Evolutionary conservation across 305 asterid genomes (phyloP).

Genomic region (Lippia alba): DNA sequence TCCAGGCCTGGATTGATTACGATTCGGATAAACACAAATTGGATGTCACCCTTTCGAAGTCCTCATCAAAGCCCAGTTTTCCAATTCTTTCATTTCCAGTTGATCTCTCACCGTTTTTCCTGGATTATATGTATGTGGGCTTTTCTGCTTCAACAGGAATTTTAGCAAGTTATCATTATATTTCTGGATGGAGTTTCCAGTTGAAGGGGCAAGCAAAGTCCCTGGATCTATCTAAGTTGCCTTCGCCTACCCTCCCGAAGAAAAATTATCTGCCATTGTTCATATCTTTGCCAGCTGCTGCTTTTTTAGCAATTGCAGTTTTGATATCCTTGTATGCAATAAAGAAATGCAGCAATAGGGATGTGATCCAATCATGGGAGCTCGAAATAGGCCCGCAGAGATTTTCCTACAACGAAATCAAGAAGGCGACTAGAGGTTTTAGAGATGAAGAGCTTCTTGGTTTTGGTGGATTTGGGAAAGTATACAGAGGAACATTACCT

Average conservation of each 20-base stretch:
- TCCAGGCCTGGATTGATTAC: conserved; percentile 73
- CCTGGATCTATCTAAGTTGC: conserved; percentile 43
- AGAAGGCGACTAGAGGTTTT: conserved; percentile 59
- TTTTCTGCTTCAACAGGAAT: conserved; percentile 75
- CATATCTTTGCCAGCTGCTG: conserved; percentile 25
- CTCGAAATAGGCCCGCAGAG: conserved; percentile 53
- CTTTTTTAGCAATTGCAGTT: conserved; percentile 31
- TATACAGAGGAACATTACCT: conserved; percentile 56
- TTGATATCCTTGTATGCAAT: conserved; percentile 15
- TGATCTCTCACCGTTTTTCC: conserved; percentile 48
- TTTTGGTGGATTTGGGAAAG: conserved; percentile 61
- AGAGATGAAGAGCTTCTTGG: conserved; percentile 53
- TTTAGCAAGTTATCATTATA: conserved; percentile 70
- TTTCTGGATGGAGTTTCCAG: conserved; percentile 68
- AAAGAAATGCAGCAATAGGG: conserved; percentile 42
- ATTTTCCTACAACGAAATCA: conserved; percentile 56
- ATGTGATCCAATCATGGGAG: conserved; percentile 62
- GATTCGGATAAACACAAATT: conserved; percentile 44
- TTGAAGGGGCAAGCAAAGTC: conserved; percentile 47
- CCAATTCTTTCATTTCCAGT: conserved; percentile 51
- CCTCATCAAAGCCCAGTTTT: conserved; percentile 47
- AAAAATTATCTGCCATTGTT: conserved; percentile 26
- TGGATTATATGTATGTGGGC: conserved; percentile 66
- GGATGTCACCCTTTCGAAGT: conserved; percentile 57
- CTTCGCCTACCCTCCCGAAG: conserved; percentile 42